Percentiles rank a stretch among this genome's conserved stretches.
phyloP scores from a whole-genome alignment of 495 filamentous ascomycete genomes.

The Pyrenula massariospora region DNA sequence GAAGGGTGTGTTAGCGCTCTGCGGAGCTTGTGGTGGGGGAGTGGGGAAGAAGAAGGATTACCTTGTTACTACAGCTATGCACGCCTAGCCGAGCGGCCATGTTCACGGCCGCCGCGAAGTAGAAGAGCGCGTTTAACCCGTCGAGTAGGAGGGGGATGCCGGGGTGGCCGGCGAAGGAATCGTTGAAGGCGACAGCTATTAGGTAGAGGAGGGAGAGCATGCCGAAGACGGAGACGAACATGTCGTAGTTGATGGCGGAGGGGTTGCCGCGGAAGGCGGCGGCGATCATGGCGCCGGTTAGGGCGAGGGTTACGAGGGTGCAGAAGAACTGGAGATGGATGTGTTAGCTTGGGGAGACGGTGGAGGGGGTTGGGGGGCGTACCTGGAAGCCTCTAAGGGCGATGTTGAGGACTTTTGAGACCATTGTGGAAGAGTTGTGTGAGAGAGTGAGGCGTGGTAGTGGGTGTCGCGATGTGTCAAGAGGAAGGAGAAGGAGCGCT shows the following conservation, averaged over 20 bases:
- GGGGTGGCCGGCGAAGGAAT: conserved; percentile 36
- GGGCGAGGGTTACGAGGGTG: conserved; percentile 53
- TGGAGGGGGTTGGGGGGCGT: not conserved
- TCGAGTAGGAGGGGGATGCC: conserved; percentile 46
- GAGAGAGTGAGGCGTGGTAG: not conserved
- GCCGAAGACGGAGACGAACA: conserved; percentile 54
- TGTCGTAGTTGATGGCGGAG: conserved; percentile 45
- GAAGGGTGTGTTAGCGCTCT: conserved; percentile 7
- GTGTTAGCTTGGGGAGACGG: not conserved
- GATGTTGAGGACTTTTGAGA: not conserved
- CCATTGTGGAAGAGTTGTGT: not conserved
- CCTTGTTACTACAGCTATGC: conserved; percentile 51
- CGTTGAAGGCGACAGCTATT: conserved; percentile 38
- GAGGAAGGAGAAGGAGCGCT: not conserved
- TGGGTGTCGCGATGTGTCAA: not conserved
- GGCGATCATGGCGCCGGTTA: conserved; percentile 59
- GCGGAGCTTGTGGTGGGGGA: not conserved
- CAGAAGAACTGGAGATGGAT: conserved; percentile 42
- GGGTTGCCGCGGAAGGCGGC: conserved; percentile 43
- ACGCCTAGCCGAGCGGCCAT: conserved; percentile 43
- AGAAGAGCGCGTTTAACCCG: conserved; percentile 50
- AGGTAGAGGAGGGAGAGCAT: conserved; percentile 55
- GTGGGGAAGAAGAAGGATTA: conserved; percentile 16
- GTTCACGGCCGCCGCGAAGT: conserved; percentile 53
- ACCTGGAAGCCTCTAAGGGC: not conserved